Base-by-base conservation (phyloP, 179 eudicot species). In the Patellifolia procumbens region DNA sequence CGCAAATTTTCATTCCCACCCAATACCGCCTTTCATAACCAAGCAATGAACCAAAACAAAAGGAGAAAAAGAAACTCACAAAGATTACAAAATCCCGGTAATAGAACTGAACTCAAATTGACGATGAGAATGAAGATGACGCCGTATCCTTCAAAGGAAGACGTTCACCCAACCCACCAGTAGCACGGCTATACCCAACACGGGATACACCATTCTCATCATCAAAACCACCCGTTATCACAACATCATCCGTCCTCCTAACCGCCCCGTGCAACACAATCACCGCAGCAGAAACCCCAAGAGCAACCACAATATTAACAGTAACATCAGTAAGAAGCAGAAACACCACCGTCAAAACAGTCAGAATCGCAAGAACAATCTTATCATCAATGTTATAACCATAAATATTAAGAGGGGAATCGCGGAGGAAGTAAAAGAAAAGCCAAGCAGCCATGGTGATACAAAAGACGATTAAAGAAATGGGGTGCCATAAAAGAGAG, bases 381-480 rank as follows among this genome's bases (percentile, higher is more conserved):
- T 88, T 84, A 11, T 92, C 97, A 19, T 85, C 90, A 0, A 91
- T 2, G 4, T 9, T 34, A 16, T 77, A 80, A 7, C 84, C 80
- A 35, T 87, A 77, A 0, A 88, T 11, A 3, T 77, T 55, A 3
- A 92, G 37, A 2, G 92, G 87, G 2, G 75, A 79, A 7, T 91
- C 92, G 12, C 97, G 87, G 12, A 78, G 81, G 77, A 89, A 88
- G 83, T 85, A 89, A 29, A 92, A 88, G 71, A 74, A 79, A 7
- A 89, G 42, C 97, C 97, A 92, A 8, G 80, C 83, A 6, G 81
- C 65, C 75, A 86, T 85, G 17, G 85, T 72, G 13, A 79, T 4
- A 74, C 88, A 58, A 81, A 91, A 92, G 4, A 89, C 89, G 35
- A 92, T 84, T 81, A 92, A 87, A n/a, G 96, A 90, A 2, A 88